Evolutionary conservation across 148 eudicot species (phyloP).

Genomic region (Vaccinium myrtillus): DNA sequence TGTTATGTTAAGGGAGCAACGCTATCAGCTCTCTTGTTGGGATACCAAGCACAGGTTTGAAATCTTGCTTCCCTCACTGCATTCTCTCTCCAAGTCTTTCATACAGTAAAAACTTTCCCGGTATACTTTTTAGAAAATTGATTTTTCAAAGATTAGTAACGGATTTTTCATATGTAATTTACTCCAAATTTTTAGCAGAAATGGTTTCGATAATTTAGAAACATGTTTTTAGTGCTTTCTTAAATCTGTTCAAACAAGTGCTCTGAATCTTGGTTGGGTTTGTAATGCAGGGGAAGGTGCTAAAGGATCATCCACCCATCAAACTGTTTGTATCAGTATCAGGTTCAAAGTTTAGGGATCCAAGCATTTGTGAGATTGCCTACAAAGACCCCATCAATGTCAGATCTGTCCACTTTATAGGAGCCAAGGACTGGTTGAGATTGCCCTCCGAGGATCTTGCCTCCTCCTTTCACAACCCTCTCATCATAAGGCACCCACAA

Average conservation of each 20-base stretch:
- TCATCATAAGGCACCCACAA: slow-evolving; percentile 72
- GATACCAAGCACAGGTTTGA: background rate
- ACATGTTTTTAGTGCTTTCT: too few relatives aligned
- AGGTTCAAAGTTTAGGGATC: slow-evolving; percentile 70
- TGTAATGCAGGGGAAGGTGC: slow-evolving; percentile 43
- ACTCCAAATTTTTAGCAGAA: background rate
- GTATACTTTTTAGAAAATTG: background rate
- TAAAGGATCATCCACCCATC: slow-evolving; percentile 70
- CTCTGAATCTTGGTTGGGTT: background rate
- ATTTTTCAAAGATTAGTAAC: background rate
- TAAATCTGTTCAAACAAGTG: too few relatives aligned
- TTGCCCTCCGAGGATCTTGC: slow-evolving; percentile 77
- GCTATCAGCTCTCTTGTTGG: background rate
- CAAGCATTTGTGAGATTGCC: slow-evolving; percentile 59
- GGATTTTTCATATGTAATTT: background rate
- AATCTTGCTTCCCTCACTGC: background rate
- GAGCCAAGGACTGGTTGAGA: slow-evolving; percentile 83
- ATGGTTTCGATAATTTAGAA: too few relatives aligned
- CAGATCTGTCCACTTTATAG: slow-evolving; percentile 71
- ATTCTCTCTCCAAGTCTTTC: too few relatives aligned
- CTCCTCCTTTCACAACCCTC: slow-evolving; percentile 59
- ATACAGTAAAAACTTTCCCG: background rate
- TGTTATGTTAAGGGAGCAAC: background rate
- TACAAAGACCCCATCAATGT: slow-evolving; percentile 61
- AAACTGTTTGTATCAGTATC: slow-evolving; percentile 65